Percentiles rank a stretch among this genome's conserved stretches.
These are phyloP conservation scores for Rhizopogon vesiculosus DNA, from an alignment of 768 basidiomycete species.

Conservation along the genomic window DNA sequence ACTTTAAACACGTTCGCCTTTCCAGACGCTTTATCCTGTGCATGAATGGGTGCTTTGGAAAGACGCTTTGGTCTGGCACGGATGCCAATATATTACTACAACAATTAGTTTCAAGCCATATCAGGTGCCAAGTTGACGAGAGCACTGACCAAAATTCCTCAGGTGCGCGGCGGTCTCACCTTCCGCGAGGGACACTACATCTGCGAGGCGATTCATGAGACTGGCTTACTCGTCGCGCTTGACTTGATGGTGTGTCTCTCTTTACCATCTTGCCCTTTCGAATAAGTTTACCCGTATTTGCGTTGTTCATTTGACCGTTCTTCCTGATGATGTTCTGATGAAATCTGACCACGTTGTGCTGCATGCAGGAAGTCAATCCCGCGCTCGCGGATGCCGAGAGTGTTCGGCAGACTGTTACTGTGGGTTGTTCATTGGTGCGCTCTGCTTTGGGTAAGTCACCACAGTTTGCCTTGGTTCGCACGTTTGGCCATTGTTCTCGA, in stretches of 20 bases:
- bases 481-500: not conserved
- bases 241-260: slow-evolving; percentile 79
- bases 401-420: slow-evolving; percentile 83
- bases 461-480: not conserved
- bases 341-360: not conserved
- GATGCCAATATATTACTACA: not conserved
- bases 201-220: slow-evolving; percentile 89
- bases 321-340: not conserved
- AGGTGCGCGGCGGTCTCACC: slow-evolving; percentile 92
- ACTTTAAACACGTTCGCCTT: not conserved
- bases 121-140: slow-evolving; percentile 4
- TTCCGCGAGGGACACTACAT: slow-evolving; percentile 99
- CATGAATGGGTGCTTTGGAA: no score
- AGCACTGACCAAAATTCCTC: not conserved
- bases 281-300: not conserved
- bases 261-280: no score
- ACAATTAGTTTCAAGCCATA: not conserved
- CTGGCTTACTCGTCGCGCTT: slow-evolving; percentile 84
- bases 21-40: not conserved
- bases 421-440: slow-evolving; percentile 83
- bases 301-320: not conserved
- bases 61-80: no score
- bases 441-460: slow-evolving; percentile 66
- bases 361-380: slow-evolving; percentile 89
- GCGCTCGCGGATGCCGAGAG: slow-evolving; percentile 71